These are phyloP conservation scores for Megacollybia platyphylla DNA, from an alignment of 1,284 basidiomycete genomes.

Conservation along the genomic window DNA sequence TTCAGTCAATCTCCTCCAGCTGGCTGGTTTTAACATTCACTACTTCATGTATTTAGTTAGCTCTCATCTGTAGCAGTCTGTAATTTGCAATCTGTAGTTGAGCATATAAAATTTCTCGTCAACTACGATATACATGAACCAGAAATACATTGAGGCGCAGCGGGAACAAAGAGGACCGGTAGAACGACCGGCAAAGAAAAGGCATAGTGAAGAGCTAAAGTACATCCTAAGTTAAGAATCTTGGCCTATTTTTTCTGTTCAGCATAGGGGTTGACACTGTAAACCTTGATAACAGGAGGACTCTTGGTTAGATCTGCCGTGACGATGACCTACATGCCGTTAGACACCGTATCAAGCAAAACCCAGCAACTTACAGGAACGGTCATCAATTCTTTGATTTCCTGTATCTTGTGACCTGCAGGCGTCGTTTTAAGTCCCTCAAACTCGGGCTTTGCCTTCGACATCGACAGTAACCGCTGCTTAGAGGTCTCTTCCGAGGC, in stretches of 20 bases:
- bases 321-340: conserved; percentile 61
- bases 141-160: too few relatives aligned
- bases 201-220: too few relatives aligned
- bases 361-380: conserved; percentile 58
- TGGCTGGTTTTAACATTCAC: conserved; percentile 32
- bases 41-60: background rate
- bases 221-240: too few relatives aligned
- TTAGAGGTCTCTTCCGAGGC: conserved; percentile 47
- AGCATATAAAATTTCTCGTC: too few relatives aligned
- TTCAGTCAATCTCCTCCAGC: conserved; percentile 23
- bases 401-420: conserved; percentile 83
- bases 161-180: too few relatives aligned
- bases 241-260: conserved; percentile 26
- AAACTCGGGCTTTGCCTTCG: conserved; percentile 60
- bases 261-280: conserved; percentile 79
- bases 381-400: conserved; percentile 81
- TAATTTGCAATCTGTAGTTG: too few relatives aligned
- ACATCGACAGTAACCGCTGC: conserved; percentile 68
- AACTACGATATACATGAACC: too few relatives aligned
- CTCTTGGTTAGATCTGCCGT: conserved; percentile 90
- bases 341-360: background rate
- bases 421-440: conserved; percentile 65
- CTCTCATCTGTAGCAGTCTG: too few relatives aligned
- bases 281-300: conserved; percentile 88
- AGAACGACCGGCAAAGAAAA: too few relatives aligned